Conservation (phyloP, 2,329 filamentous ascomycete genomes). For the Fusarium anguioides region DNA sequence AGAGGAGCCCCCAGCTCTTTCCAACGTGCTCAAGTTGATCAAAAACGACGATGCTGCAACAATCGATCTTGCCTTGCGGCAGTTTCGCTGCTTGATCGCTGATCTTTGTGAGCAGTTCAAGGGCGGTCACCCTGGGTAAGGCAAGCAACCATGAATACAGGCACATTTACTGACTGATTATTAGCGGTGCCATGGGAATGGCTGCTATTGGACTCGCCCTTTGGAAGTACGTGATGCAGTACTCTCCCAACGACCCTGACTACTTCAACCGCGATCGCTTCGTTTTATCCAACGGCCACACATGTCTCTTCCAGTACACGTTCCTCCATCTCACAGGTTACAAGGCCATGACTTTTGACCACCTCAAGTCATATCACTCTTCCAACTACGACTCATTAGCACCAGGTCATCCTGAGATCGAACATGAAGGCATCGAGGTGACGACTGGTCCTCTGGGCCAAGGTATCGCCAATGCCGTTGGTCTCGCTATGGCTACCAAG, state of each 20-base stretch:
- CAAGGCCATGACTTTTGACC: slow-evolving; percentile 65
- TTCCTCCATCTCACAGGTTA: slow-evolving; percentile 66
- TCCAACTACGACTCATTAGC: slow-evolving; percentile 60
- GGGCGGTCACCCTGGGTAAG: slow-evolving; percentile 74
- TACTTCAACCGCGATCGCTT: slow-evolving; percentile 73
- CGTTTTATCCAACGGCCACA: slow-evolving; percentile 70
- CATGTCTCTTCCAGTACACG: slow-evolving; percentile 65
- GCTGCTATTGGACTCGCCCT: slow-evolving; percentile 69
- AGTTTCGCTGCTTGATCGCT: slow-evolving; percentile 72
- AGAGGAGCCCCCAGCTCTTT: slow-evolving; percentile 27
- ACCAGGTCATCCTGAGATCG: slow-evolving; percentile 68
- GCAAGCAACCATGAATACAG: neutral
- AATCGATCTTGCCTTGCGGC: slow-evolving; percentile 64
- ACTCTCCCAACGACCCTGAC: slow-evolving; percentile 63
- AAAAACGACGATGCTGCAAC: slow-evolving; percentile 42
- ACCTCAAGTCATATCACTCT: slow-evolving; percentile 65
- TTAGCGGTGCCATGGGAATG: slow-evolving; percentile 65
- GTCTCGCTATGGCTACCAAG: slow-evolving; percentile 67
- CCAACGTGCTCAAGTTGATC: slow-evolving; percentile 42
- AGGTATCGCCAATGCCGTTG: slow-evolving; percentile 70
- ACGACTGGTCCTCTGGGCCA: slow-evolving; percentile 70
- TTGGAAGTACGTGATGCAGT: slow-evolving; percentile 72
- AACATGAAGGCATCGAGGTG: slow-evolving; percentile 67
- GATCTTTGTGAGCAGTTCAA: slow-evolving; percentile 77
- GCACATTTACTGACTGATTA: neutral